Evolutionary conservation across 306 rosid species (phyloP).

Genomic region (Malus orientalis): DNA sequence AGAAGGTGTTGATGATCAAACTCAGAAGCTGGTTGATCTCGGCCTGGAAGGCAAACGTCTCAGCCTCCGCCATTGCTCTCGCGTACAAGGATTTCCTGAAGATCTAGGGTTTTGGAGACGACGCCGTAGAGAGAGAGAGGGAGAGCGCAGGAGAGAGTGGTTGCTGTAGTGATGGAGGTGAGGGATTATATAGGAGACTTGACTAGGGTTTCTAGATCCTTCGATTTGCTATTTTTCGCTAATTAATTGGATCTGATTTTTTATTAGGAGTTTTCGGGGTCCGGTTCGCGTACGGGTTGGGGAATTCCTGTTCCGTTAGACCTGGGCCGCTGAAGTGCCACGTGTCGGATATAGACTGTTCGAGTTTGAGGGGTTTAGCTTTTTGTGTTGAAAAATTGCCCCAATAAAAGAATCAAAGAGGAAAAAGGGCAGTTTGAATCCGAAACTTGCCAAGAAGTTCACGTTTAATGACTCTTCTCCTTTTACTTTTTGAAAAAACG

Average conservation of each 20-base stretch:
- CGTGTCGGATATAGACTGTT: neutral
- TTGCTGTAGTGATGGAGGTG: neutral
- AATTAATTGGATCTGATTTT: neutral
- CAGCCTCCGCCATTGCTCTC: no score
- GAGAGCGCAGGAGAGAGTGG: neutral
- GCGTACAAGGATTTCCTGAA: neutral
- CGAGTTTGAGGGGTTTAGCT: neutral
- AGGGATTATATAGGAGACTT: slow-evolving; percentile 17
- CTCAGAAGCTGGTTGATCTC: neutral
- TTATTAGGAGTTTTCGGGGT: neutral
- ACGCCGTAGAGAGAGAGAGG: neutral
- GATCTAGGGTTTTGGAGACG: slow-evolving; percentile 16
- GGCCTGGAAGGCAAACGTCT: no score
- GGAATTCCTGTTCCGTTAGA: neutral
- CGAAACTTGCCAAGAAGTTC: neutral
- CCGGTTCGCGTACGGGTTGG: neutral
- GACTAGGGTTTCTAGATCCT: slow-evolving; percentile 81
- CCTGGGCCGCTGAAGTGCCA: neutral
- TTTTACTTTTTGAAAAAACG: neutral
- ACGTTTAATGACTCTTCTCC: neutral
- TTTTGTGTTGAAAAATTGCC: neutral
- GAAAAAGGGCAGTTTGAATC: neutral
- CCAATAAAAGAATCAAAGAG: neutral
- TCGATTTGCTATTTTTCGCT: slow-evolving; percentile 11
- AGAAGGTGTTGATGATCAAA: slow-evolving; percentile 53